Base-by-base conservation (phyloP, 768 basidiomycete species). In the Macrolepiota fuliginosa region DNA sequence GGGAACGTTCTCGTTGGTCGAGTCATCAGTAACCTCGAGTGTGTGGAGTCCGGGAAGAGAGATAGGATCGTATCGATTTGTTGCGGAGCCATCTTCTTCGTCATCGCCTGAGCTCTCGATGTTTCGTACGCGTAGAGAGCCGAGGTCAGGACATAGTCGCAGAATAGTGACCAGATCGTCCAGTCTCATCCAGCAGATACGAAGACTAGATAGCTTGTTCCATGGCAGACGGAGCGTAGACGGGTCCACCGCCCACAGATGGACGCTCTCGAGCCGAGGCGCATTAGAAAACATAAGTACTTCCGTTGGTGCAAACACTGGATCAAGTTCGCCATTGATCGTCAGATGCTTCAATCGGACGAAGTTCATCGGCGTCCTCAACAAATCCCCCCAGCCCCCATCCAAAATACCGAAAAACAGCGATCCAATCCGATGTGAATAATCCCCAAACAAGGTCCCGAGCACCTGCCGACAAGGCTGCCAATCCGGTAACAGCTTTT, bases 371-470 rank as follows among this genome's bases (percentile, higher is more conserved):
- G 60, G 60, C 10, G 10, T 54, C 35, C 40, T 61, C 53, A 61
- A 55, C 46, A 61, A 37, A 32, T 61, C 60, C 27, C 60, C 60
- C 60, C 60, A 61, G 27, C 60, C 60, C 9, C 53, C 60, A 49
- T 61, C 60, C 60, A 61, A 61, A 19, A 61, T 61, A 10, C 60
- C 60, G 47, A 61, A 61, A 24, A 61, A 61, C 37, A 61, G 35
- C 27, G 60, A 55, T 6, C 53, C 54, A 32, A 61, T 55, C 36
- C 22, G 42, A 39, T 50, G 36, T 1, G 60, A 47, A 15, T 54
- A 55, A 39, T 59, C 45, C 19, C 42, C 25, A 17, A 61, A 61
- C 25, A 61, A 19, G 17, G 42, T 50, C 53, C 54, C 32, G 22
- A 61, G 60, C 29, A 55, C 60, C 45, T 39, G 53, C 13, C 35